Evolutionary conservation across 1,284 basidiomycete species (phyloP).

Genomic region (Cryptococcus hybrid): DNA sequence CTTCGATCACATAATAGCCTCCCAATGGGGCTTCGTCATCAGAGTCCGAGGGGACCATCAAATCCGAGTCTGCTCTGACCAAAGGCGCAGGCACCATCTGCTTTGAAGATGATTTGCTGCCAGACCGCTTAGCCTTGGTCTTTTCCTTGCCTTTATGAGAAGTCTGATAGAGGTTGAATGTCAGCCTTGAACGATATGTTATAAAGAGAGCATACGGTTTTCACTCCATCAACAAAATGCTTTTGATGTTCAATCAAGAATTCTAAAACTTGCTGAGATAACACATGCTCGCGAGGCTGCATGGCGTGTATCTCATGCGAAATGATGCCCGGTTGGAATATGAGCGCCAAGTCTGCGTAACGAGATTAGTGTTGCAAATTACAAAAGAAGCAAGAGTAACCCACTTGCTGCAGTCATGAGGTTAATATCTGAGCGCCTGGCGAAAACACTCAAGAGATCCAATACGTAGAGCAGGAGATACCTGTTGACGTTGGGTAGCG

Average conservation of each 20-base stretch:
- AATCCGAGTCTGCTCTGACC: slow-evolving; percentile 42
- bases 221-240: slow-evolving; percentile 45
- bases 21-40: slow-evolving; percentile 47
- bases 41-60: slow-evolving; percentile 49
- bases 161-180: too few species aligned
- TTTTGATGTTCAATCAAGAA: slow-evolving; percentile 71
- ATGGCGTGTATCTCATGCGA: slow-evolving; percentile 83
- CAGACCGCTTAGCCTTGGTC: slow-evolving; percentile 2
- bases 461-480: slow-evolving; percentile 95
- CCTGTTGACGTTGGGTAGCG: slow-evolving; percentile 83
- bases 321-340: slow-evolving; percentile 89
- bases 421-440: slow-evolving; percentile 85
- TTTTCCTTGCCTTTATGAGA: not conserved
- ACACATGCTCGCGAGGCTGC: slow-evolving; percentile 73
- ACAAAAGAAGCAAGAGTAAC: slow-evolving; percentile 35
- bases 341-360: slow-evolving; percentile 77
- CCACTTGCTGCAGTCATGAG: slow-evolving; percentile 91
- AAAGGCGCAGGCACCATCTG: slow-evolving; percentile 8
- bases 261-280: slow-evolving; percentile 87
- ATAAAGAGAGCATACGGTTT: slow-evolving; percentile 27
- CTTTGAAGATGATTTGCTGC: not conserved
- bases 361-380: not conserved
- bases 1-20: slow-evolving; percentile 45
- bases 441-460: slow-evolving; percentile 92
- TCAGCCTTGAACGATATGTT: too few species aligned